Evolutionary conservation across 2,329 filamentous ascomycete species (phyloP).

Genomic region (Alternaria tenuissima): DNA sequence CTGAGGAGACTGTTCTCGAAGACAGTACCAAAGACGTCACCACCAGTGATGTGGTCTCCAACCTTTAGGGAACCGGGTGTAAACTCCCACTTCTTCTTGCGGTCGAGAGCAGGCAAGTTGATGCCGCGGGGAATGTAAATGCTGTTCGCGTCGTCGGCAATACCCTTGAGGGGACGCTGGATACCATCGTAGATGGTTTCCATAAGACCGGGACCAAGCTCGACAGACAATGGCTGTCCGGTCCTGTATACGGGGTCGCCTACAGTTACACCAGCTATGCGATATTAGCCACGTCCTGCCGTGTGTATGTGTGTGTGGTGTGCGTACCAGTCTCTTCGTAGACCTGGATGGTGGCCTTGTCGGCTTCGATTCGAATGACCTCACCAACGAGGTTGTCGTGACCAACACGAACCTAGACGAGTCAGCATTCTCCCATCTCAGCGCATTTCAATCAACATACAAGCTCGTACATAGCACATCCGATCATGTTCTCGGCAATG

Average conservation of each 20-base stretch:
- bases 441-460: constrained; percentile 59
- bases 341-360: constrained; percentile 97
- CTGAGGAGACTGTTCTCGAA: constrained; percentile 95
- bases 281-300: constrained; percentile 21
- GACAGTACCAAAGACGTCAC: constrained; percentile 94
- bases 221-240: constrained; percentile 95
- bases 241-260: constrained; percentile 92
- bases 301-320: neutral
- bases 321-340: constrained; percentile 94
- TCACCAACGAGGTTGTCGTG: constrained; percentile 93
- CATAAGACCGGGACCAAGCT: constrained; percentile 95
- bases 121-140: constrained; percentile 99
- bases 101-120: constrained; percentile 83
- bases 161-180: constrained; percentile 89
- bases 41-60: constrained; percentile 94
- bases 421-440: constrained; percentile 18
- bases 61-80: constrained; percentile 85
- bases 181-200: constrained; percentile 99
- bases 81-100: constrained; percentile 95
- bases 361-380: constrained; percentile 95
- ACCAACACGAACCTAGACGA: constrained; percentile 80
- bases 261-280: constrained; percentile 86
- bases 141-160: constrained; percentile 77
- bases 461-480: constrained; percentile 99
- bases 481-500: constrained; percentile 97